A percentile compares a stretch with the other conserved stretches of the same genome.
phyloP scores from a whole-genome alignment of 2,329 filamentous ascomycete genomes.

The Clarireedia homoeocarpa region DNA sequence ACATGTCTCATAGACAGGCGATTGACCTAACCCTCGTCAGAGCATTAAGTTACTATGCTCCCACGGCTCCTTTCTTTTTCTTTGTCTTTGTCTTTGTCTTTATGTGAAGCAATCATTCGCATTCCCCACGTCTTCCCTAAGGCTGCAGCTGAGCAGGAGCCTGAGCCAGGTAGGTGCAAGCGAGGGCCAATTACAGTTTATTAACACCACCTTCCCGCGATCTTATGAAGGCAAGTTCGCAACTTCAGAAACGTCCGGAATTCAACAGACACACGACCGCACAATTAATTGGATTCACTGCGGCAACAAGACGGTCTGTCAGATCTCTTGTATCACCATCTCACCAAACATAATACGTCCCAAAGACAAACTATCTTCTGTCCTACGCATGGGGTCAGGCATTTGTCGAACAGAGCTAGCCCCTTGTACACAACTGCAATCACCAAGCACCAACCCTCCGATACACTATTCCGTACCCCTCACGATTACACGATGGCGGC shows the following conservation, averaged over 20 bases:
- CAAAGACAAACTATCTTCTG: conserved; percentile 9
- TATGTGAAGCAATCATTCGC: not conserved
- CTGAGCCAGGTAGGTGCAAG: conserved; percentile 7
- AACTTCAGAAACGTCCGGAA: not conserved
- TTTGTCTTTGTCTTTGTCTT: not conserved
- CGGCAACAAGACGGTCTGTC: conserved; percentile 1
- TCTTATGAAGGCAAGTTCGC: conserved; percentile 4
- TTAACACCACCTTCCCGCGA: not conserved
- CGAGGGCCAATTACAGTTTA: conserved; percentile 1
- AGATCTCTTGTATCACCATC: conserved; percentile 14
- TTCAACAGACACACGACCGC: not conserved
- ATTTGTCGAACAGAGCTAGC: conserved; percentile 21
- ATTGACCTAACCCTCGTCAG: too few relatives aligned
- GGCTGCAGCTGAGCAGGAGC: conserved; percentile 6
- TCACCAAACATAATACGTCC: conserved; percentile 4
- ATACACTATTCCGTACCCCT: conserved; percentile 11
- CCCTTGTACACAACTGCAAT: conserved; percentile 23
- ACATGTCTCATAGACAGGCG: too few relatives aligned
- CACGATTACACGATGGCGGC: conserved; percentile 65
- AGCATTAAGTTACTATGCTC: too few relatives aligned
- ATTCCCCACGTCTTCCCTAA: conserved; percentile 13
- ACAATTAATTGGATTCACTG: not conserved
- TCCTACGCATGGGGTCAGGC: conserved; percentile 22
- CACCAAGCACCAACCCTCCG: conserved; percentile 14
- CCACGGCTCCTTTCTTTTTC: not conserved